Evolutionary conservation across 768 basidiomycete species (phyloP).

Genomic region (Hygrophorus pudorinus): DNA sequence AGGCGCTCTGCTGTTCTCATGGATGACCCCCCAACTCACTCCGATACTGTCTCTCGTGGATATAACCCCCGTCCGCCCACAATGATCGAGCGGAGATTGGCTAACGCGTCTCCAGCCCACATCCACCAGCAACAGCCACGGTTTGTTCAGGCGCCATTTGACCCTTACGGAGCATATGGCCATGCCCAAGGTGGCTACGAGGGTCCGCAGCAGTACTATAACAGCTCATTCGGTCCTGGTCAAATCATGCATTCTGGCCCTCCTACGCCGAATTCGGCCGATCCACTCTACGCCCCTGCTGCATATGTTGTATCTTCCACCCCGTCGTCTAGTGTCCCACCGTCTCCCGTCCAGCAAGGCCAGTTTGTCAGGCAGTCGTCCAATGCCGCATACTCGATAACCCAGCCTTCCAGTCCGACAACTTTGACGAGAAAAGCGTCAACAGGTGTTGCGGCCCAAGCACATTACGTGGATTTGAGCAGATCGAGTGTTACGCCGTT

Average conservation of each 20-base stretch:
- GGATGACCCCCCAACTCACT: conserved; percentile 36
- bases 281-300: conserved; percentile 28
- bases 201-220: conserved; percentile 12
- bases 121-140: conserved; percentile 20
- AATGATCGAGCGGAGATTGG: conserved; percentile 46
- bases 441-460: conserved; percentile 11
- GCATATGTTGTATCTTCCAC: conserved; percentile 21
- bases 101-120: conserved; percentile 21
- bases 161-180: conserved; percentile 4
- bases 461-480: conserved; percentile 54
- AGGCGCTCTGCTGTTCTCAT: conserved; percentile 54
- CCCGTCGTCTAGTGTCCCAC: conserved; percentile 8
- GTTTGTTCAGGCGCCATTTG: conserved; percentile 14
- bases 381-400: conserved; percentile 10
- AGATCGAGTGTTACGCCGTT: conserved; percentile 65
- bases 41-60: conserved; percentile 18
- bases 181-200: conserved; percentile 5
- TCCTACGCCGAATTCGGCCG: conserved; percentile 18
- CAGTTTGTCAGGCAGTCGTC: conserved; percentile 8
- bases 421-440: conserved; percentile 15
- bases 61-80: conserved; percentile 52
- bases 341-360: conserved; percentile 11
- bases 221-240: conserved; percentile 23
- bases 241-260: conserved; percentile 22
- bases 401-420: conserved; percentile 10